A percentile compares a stretch with the other conserved stretches of the same genome.
Conservation (phyloP, 2,329 filamentous ascomycete species). For the Epichloe sp. region DNA sequence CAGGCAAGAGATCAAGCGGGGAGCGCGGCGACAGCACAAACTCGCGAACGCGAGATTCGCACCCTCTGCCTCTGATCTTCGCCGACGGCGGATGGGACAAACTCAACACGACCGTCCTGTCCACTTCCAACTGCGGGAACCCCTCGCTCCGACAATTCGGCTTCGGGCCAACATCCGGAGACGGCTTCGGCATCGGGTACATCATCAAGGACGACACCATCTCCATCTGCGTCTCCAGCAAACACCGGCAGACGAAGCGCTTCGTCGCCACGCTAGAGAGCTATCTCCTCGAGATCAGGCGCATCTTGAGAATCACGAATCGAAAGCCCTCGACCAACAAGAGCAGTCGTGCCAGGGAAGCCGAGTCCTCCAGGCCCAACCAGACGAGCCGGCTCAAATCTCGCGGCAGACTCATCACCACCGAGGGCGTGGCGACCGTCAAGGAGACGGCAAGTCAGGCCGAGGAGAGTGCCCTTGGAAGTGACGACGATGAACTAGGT, state of each 20-base stretch:
- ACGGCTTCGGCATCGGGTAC: slow-evolving; percentile 95
- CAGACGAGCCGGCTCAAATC: slow-evolving; percentile 46
- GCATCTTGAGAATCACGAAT: slow-evolving; percentile 60
- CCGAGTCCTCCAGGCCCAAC: slow-evolving; percentile 28
- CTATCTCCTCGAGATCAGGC: slow-evolving; percentile 82
- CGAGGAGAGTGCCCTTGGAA: slow-evolving; percentile 57
- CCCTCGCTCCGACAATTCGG: slow-evolving; percentile 90
- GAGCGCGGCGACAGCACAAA: slow-evolving; percentile 42
- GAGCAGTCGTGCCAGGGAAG: slow-evolving; percentile 40
- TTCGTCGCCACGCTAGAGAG: slow-evolving; percentile 82
- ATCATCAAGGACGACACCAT: slow-evolving; percentile 78
- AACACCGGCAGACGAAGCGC: slow-evolving; percentile 83
- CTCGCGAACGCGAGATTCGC: slow-evolving; percentile 32
- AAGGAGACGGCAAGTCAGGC: slow-evolving; percentile 42
- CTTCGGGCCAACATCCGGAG: slow-evolving; percentile 85
- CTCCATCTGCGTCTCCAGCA: slow-evolving; percentile 82
- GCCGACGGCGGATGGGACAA: slow-evolving; percentile 86
- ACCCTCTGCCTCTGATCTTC: slow-evolving; percentile 65
- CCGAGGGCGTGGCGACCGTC: slow-evolving; percentile 28
- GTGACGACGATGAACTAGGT: slow-evolving; percentile 80
- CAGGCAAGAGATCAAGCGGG: slow-evolving; percentile 35
- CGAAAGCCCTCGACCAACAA: slow-evolving; percentile 29
- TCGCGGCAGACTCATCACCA: slow-evolving; percentile 57
- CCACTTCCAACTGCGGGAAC: slow-evolving; percentile 97
- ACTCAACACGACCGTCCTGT: slow-evolving; percentile 86